Conservation (phyloP, 306 rosid species). For the Luffa acutangula region DNA sequence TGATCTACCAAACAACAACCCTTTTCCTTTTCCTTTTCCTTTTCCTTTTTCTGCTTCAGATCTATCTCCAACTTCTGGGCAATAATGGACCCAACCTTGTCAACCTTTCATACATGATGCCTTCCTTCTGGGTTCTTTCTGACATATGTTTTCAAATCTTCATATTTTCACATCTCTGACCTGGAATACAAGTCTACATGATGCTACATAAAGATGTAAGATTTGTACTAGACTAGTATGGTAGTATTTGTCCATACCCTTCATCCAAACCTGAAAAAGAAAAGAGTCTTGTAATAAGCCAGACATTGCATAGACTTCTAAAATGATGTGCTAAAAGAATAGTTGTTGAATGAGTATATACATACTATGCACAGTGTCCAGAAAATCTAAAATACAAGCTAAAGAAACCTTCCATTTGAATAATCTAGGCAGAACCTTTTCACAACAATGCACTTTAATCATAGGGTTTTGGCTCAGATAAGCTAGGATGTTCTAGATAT, state of each 20-base stretch:
- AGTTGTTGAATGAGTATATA: background rate
- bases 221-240: background rate
- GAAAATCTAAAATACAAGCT: background rate
- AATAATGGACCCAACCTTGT: constrained; percentile 3
- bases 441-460: background rate
- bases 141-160: background rate
- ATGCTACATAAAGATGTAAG: background rate
- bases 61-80: background rate
- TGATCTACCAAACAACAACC: background rate
- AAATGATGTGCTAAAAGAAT: background rate
- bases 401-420: background rate
- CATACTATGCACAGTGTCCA: background rate
- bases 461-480: constrained; percentile 33
- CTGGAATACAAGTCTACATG: background rate
- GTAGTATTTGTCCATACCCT: background rate
- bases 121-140: background rate
- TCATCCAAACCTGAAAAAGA: background rate
- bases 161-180: background rate
- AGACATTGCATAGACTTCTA: background rate
- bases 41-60: background rate
- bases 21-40: background rate
- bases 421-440: background rate
- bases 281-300: no score
- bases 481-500: constrained; percentile 73
- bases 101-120: background rate